Base-by-base conservation (phyloP, 2,329 filamentous ascomycete genomes). In the Exophiala mesophila region DNA sequence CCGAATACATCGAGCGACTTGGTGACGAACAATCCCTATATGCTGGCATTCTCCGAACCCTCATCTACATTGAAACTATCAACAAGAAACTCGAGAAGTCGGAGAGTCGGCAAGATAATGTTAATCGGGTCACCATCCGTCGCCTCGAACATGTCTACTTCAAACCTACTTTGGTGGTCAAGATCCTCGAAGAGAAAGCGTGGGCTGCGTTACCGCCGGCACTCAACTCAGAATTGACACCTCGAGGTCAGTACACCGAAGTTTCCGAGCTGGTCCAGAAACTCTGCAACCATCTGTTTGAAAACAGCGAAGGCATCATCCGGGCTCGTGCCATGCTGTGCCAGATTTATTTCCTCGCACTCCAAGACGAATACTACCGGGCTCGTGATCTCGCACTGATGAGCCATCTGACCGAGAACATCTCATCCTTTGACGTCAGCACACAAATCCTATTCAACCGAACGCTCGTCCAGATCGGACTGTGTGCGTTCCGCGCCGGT, bases 361-460 rank as follows among this genome's bases (percentile, higher is more conserved):
- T 98, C 39, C 92, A 98, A 69, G 89, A 96, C 69, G 83, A 95
- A 59, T 98, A 97, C 77, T 97, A 95, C 78, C 88, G 85, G 69
- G 85, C 92, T 59, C 86, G 92, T 55, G 94, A 98, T 67, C 90
- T 98, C 85, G 94, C 97, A 83, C 80, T 98, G 66, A 98, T 98
- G 88, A 98, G 92, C 13, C 92, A 98, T 72, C 74, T 98, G 63
- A 90, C 96, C 63, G 92, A 98, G 74, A 94, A 86, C 41, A 98
- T 98, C 64, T 78, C 80, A 70, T 94, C 86, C 70, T 98, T 98
- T 62, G 92, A 98, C 61, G 85, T 98, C 56, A 88, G 83, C 71
- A 94, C 88, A 42, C 92, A 98, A 70, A 98, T 98, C 50, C 82
- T 98, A 44, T 98, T 94, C 82, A 98, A 98, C 78, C 82, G 92